Base-by-base conservation (phyloP, 805 yeast genomes). In the Tetrapisispora phaffii region DNA sequence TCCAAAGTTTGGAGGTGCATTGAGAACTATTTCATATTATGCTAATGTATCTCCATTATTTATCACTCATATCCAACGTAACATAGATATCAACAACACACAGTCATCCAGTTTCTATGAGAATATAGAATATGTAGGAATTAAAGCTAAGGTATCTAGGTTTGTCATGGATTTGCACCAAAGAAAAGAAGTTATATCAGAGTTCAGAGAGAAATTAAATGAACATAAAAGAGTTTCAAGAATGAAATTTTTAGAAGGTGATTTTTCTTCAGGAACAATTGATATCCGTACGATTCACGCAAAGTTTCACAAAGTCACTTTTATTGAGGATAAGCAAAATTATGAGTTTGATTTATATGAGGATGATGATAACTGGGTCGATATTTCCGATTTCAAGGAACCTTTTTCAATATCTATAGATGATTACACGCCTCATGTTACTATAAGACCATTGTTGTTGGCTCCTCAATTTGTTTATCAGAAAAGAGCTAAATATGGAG, bases 1-100 rank as follows among this genome's bases (percentile, higher is more conserved):
- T 8, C 77, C 77, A 46, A 88, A 86, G 60, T 83, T 89, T 56
- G 84, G 94, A 0, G 74, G 76, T 41, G 85, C 82, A 59, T 67
- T 89, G 34, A 77, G 71, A 52, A 81, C 96, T 2, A 82, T 87
- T 49, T 85, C 89, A 56, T 90, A 86, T 59, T 80, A 76, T 50
- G 80, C 95, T 34, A 74, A 75, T 44, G 66, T 90, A 39, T 71
- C 77, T 23, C 89, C 95, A 1, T 66, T 93, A 16, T 85, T 77
- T 51, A 66, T 90, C 12, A 71, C 90, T 0, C 95, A 89, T 61
- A 71, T 80, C 20, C 82, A 83, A 56, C 71, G 80, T 26, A 68
- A 66, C 33, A 47, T 64, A 42, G 71, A 69, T 34, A 62, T 72
- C 4, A 48, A 50, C 15, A 51, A 51, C 24, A 37, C 44, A 13